Evolutionary conservation across 345 rosid species (phyloP).

Genomic region (Euclidium syriacum): DNA sequence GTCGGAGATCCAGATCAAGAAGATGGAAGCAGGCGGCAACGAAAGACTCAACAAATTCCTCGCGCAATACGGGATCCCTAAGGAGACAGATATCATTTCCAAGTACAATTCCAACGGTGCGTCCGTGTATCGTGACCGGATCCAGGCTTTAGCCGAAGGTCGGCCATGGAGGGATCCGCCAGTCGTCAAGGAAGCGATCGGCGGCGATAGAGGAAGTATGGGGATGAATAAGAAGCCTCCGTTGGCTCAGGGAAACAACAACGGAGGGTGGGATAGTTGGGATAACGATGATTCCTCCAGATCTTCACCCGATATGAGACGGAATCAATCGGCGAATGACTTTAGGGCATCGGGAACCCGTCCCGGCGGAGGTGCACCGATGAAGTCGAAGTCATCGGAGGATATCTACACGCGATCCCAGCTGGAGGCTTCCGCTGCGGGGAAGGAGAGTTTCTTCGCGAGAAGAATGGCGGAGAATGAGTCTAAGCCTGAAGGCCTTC

Average conservation of each 20-base stretch:
- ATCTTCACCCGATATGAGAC: conserved; percentile 58
- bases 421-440: conserved; percentile 85
- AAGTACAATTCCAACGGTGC: conserved; percentile 91
- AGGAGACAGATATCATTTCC: conserved; percentile 69
- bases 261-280: conserved; percentile 91
- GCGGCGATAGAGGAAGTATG: too few relatives aligned
- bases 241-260: too few relatives aligned
- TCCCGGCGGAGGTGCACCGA: conserved; percentile 44
- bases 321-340: conserved; percentile 78
- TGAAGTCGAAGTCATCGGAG: conserved; percentile 68
- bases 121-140: conserved; percentile 69
- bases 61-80: conserved; percentile 58
- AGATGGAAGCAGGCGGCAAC: conserved; percentile 95
- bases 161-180: conserved; percentile 84
- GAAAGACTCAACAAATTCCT: conserved; percentile 70
- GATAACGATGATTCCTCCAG: conserved; percentile 63
- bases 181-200: conserved; percentile 50
- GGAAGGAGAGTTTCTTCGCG: conserved; percentile 74
- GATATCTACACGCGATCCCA: conserved; percentile 74
- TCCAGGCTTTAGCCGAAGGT: conserved; percentile 86
- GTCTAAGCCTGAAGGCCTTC: conserved; percentile 77
- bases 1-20: conserved; percentile 98
- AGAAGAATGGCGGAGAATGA: conserved; percentile 71
- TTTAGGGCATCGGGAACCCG: conserved; percentile 47
- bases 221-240: too few relatives aligned